These are phyloP conservation scores for Ichthyophthirius multifiliis DNA, from an alignment of 169 alveolate species.

Conservation along the genomic window DNA sequence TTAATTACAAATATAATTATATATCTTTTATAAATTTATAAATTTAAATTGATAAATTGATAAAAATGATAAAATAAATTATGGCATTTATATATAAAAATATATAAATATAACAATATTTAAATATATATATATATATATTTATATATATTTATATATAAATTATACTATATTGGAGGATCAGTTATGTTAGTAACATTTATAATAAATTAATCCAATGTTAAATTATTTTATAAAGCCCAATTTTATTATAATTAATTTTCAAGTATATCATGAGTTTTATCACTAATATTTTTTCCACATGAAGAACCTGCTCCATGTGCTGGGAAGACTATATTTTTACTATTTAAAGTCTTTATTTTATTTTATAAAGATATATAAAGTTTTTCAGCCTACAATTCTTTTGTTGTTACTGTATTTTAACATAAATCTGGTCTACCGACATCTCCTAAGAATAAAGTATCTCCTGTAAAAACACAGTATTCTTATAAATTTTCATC, in stretches of 20 bases:
- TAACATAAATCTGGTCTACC: conserved; percentile 56
- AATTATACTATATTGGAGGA: not conserved
- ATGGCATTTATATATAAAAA: too few relatives aligned
- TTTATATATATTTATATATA: not conserved
- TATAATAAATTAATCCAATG: conserved; percentile 28
- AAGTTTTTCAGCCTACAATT: conserved; percentile 32
- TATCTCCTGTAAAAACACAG: conserved; percentile 44
- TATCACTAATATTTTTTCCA: conserved; percentile 37
- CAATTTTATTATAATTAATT: conserved; percentile 26
- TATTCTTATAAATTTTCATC: not conserved
- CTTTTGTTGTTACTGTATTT: conserved; percentile 21
- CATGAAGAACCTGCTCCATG: conserved; percentile 58
- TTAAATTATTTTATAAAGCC: conserved; percentile 23
- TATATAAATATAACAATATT: too few relatives aligned
- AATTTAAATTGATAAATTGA: too few relatives aligned
- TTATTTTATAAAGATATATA: conserved; percentile 15
- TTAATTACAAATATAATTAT: too few relatives aligned
- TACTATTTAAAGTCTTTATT: conserved; percentile 22
- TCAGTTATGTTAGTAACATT: conserved; percentile 22
- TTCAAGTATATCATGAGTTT: conserved; percentile 33
- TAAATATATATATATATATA: too few relatives aligned
- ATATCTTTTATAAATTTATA: too few relatives aligned
- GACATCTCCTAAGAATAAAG: conserved; percentile 46
- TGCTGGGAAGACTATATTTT: conserved; percentile 34
- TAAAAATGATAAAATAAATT: too few relatives aligned